Evolutionary conservation across 2,329 filamentous ascomycete species (phyloP), one percentile per base, ranked within the genome.

Genomic region (Lasiodiplodia theobromae): DNA sequence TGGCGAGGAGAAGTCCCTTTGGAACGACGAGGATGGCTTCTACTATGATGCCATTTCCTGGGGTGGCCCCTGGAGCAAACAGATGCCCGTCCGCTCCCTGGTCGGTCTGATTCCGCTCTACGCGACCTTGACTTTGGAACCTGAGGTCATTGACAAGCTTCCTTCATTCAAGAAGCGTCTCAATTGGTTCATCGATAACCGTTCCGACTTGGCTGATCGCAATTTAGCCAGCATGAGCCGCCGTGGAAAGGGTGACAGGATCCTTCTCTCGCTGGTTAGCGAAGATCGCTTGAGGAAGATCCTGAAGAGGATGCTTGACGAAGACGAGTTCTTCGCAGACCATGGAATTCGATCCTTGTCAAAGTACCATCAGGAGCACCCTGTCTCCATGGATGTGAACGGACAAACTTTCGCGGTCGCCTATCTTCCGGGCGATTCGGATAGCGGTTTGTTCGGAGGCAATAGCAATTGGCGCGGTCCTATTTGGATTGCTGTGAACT

Each of bases 21-120:
- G 95, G 95, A 98, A 97, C 76, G 94, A 97, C 34, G 88, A 97
- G 71, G 95, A 98, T 79, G 94, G 93, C 68, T 98, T 98, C 85
- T 98, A 98, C 86, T 98, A 98, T 77, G 95, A 98, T 82, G 95
- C 95, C 31, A 98, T 98, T 72, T 96, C 94, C 1, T 98, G 93
- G 89, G 95, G 95, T 62, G 94, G 94, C 10, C 94, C 94, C 8
- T 97, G 91, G 90, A 92, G 92, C 66, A 93, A 97, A 76, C 94
- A 97, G 80, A 87, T 98, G 76, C 94, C 93, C 1, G 93, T 98
- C 65, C 87, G 94, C 69, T 98, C 95, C 18, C 87, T 98, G 8
- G 95, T 98, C 65, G 95, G 96, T 12, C 84, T 98, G 69, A 98
- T 98, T 71, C 95, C 95, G 1, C 87, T 98, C 12, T 98, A 96